Evolutionary conservation across 768 basidiomycete species (phyloP).

Genomic region (Agaricus blazei): DNA sequence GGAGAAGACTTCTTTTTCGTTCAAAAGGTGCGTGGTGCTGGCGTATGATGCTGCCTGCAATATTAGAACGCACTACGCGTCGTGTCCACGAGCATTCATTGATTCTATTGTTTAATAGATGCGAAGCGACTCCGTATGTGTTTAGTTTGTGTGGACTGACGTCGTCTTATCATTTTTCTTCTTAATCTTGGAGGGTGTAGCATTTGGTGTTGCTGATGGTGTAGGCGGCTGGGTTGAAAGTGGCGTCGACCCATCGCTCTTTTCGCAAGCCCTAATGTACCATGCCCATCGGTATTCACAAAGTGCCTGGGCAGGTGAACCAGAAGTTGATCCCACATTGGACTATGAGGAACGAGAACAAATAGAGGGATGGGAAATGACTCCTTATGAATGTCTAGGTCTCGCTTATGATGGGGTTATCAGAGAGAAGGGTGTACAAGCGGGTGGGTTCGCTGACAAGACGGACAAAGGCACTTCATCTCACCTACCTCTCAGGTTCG

Average conservation of each 20-base stretch:
- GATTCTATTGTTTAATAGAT: constrained; percentile 41
- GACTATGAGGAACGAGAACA: constrained; percentile 64
- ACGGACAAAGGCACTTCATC: constrained; percentile 2
- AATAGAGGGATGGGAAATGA: constrained; percentile 74
- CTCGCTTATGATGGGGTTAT: constrained; percentile 69
- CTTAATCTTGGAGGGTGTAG: constrained; percentile 52
- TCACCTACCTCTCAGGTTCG: constrained; percentile 48
- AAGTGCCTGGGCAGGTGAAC: constrained; percentile 78
- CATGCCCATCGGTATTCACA: constrained; percentile 70
- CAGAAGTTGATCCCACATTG: constrained; percentile 74
- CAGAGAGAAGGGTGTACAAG: constrained; percentile 60
- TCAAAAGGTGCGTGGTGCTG: constrained; percentile 50
- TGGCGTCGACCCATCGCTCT: constrained; percentile 83
- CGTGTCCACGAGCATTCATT: neutral
- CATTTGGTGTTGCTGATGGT: constrained; percentile 86
- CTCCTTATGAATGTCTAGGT: constrained; percentile 66
- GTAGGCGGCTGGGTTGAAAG: constrained; percentile 89
- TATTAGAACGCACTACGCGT: no score
- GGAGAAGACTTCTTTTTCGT: constrained; percentile 55
- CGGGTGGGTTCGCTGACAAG: constrained; percentile 43
- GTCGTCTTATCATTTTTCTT: constrained; percentile 14
- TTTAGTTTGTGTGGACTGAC: constrained; percentile 15
- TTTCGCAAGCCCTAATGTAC: constrained; percentile 90
- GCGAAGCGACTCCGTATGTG: constrained; percentile 72
- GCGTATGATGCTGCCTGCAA: no score